Conservation (phyloP, 192 early-diverging fungal genomes). For the Umbelopsis vinacea region DNA sequence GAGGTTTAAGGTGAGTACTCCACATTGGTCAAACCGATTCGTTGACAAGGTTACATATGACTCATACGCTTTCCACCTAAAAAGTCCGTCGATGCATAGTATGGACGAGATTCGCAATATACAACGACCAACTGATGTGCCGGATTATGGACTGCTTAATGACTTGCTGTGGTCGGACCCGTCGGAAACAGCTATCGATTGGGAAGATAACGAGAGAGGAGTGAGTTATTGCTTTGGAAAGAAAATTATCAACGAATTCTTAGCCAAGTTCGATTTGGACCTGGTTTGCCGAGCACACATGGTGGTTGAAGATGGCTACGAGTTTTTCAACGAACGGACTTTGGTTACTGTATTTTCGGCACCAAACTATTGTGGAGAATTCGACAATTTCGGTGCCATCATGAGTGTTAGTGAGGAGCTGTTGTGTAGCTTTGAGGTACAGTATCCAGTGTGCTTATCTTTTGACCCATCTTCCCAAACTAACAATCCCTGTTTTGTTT, state of each 20-base stretch:
- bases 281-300: constrained; percentile 97
- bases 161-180: constrained; percentile 95
- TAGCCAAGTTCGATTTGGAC: constrained; percentile 96
- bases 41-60: not conserved
- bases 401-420: constrained; percentile 85
- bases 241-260: constrained; percentile 76
- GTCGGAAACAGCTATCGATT: constrained; percentile 77
- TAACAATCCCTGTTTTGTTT: not conserved
- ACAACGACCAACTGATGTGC: constrained; percentile 84
- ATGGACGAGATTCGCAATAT: constrained; percentile 90
- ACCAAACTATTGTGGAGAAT: constrained; percentile 93
- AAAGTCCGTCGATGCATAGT: constrained; percentile 64
- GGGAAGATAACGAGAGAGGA: constrained; percentile 94
- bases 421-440: constrained; percentile 83
- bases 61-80: not conserved
- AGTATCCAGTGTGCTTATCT: not conserved
- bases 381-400: constrained; percentile 86
- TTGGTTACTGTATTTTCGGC: constrained; percentile 95
- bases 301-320: constrained; percentile 98
- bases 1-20: constrained; percentile 68
- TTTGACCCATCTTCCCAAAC: not conserved
- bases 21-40: no score
- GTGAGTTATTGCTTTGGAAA: constrained; percentile 94
- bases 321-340: constrained; percentile 96
- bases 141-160: constrained; percentile 90